Conservation (phyloP, 129 eudicot species). For the Pseudognaphalium luteoalbum region DNA sequence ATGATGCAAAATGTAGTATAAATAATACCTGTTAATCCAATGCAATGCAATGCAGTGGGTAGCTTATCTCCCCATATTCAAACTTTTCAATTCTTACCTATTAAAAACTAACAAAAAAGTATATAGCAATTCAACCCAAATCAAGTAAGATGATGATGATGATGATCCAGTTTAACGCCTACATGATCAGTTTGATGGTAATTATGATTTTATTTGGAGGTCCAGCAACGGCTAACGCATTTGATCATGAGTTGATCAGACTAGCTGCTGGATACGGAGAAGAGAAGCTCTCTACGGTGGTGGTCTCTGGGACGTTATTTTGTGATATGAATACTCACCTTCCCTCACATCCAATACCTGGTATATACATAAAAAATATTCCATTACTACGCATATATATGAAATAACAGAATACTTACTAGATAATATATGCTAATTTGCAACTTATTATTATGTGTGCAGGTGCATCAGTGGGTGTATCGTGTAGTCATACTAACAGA, state of each 20-base stretch:
- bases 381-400: neutral
- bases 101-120: no score
- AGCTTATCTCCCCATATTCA: no score
- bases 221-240: neutral
- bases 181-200: no score
- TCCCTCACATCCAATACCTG: constrained; percentile 31
- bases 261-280: constrained; percentile 67
- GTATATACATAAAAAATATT: neutral
- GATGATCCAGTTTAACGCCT: no score
- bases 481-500: neutral
- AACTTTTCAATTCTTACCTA: no score
- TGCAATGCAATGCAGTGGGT: no score
- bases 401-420: neutral
- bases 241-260: constrained; percentile 30
- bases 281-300: constrained; percentile 65
- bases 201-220: no score
- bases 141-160: no score
- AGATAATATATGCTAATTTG: neutral
- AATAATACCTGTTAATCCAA: no score
- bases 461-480: neutral
- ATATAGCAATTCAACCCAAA: no score
- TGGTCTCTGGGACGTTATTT: constrained; percentile 39
- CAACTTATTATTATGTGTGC: neutral
- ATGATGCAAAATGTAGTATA: no score
- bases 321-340: constrained; percentile 36